Percentiles rank a stretch among this genome's conserved stretches.
Evolutionary conservation across 495 filamentous ascomycete species (phyloP).

Genomic region (Penicillium pancosmium): DNA sequence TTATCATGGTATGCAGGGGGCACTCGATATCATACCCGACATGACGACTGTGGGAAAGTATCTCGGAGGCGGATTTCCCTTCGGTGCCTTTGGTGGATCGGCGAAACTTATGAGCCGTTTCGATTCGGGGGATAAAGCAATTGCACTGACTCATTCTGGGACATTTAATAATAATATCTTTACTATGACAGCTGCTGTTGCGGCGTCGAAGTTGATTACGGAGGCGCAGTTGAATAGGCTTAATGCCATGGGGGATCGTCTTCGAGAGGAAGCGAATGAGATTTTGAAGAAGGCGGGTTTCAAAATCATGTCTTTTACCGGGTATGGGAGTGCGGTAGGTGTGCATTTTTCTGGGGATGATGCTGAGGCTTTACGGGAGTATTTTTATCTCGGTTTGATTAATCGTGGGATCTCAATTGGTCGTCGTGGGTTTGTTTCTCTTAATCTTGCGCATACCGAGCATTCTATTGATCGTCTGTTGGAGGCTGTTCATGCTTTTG

Average conservation of each 20-base stretch:
- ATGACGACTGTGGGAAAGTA: conserved; percentile 66
- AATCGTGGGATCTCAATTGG: conserved; percentile 10
- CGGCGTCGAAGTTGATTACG: conserved; percentile 31
- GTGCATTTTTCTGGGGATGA: conserved; percentile 7
- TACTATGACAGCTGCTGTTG: conserved; percentile 57
- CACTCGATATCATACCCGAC: conserved; percentile 53
- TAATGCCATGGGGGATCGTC: conserved; percentile 24
- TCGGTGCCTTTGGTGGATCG: conserved; percentile 65
- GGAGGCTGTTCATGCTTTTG: conserved; percentile 6
- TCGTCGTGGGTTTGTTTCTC: conserved; percentile 14
- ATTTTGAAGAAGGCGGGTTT: neutral
- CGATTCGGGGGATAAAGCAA: conserved; percentile 12
- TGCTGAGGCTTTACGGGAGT: conserved; percentile 5
- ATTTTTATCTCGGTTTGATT: conserved; percentile 13
- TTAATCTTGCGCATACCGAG: conserved; percentile 14
- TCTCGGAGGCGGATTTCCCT: conserved; percentile 62
- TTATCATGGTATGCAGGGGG: conserved; percentile 46
- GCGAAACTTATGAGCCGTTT: conserved; percentile 57
- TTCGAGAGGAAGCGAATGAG: conserved; percentile 5
- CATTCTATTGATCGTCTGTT: conserved; percentile 7
- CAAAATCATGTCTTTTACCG: conserved; percentile 2
- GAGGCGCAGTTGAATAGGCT: conserved; percentile 17
- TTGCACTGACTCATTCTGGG: conserved; percentile 52
- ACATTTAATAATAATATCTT: conserved; percentile 72
- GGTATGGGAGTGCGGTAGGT: conserved; percentile 15